A percentile compares a stretch with the other conserved stretches of the same genome.
phyloP scores from a whole-genome alignment of 1,284 basidiomycete species.

The Cryptococcus sp. region DNA sequence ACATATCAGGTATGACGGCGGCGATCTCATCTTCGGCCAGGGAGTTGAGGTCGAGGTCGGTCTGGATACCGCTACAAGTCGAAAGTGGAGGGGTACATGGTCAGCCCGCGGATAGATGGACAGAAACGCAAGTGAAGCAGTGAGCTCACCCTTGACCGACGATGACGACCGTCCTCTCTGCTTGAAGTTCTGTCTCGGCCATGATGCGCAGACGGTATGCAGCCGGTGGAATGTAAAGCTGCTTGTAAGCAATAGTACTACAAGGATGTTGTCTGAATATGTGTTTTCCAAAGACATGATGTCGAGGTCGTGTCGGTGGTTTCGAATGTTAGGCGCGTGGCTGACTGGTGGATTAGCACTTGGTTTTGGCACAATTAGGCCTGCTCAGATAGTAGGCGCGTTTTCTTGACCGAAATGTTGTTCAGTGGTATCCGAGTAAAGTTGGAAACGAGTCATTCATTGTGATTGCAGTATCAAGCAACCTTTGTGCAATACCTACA shows the following conservation, averaged over 20 bases:
- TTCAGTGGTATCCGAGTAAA: too few relatives aligned
- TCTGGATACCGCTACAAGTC: slow-evolving; percentile 39
- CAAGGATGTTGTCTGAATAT: too few relatives aligned
- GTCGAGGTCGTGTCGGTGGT: too few relatives aligned
- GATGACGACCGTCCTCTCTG: slow-evolving; percentile 30
- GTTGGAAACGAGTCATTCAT: too few relatives aligned
- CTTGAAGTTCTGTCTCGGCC: slow-evolving; percentile 19
- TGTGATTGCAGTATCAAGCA: too few relatives aligned
- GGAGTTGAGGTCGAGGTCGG: slow-evolving; percentile 53
- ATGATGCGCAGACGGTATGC: slow-evolving; percentile 17
- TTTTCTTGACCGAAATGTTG: too few relatives aligned
- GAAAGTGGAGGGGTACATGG: not conserved
- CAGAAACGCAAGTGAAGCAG: not conserved
- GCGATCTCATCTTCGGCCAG: slow-evolving; percentile 48
- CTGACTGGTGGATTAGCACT: not conserved
- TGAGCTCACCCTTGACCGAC: slow-evolving; percentile 39
- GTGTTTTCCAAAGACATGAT: slow-evolving; percentile 1
- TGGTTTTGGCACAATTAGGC: too few relatives aligned
- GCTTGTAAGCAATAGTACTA: too few relatives aligned
- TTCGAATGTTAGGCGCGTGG: not conserved
- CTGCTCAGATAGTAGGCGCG: too few relatives aligned
- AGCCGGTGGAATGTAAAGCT: too few relatives aligned
- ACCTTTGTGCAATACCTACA: too few relatives aligned
- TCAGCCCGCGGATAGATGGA: not conserved
- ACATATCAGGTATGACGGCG: slow-evolving; percentile 48